Conservation (phyloP, 2,329 filamentous ascomycete genomes). For the Elsinoe ampelina region DNA sequence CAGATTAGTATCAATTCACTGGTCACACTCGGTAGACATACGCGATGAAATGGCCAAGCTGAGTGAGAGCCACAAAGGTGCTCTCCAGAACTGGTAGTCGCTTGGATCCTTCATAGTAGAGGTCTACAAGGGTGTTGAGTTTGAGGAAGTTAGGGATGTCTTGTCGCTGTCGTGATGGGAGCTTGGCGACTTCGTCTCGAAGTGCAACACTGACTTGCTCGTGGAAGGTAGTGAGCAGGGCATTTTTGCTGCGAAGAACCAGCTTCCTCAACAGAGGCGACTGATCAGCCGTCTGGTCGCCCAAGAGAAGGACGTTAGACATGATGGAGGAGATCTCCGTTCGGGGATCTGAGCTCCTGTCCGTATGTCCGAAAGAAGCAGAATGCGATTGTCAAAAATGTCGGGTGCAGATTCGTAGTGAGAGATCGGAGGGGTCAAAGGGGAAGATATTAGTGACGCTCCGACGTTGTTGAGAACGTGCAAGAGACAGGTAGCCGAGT, state of each 20-base stretch:
- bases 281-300: conserved; percentile 62
- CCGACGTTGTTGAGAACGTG: conserved; percentile 2
- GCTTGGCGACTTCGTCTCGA: conserved; percentile 49
- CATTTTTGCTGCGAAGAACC: conserved; percentile 41
- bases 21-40: conserved; percentile 31
- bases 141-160: conserved; percentile 54
- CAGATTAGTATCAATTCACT: conserved; percentile 23
- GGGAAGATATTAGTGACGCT: not conserved
- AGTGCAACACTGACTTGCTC: conserved; percentile 50
- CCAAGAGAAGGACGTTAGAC: conserved; percentile 52
- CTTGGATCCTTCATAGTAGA: conserved; percentile 48
- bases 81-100: conserved; percentile 57
- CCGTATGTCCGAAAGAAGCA: not conserved
- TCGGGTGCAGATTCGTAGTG: not conserved
- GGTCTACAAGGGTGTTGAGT: conserved; percentile 55
- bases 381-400: not conserved
- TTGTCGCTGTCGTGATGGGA: conserved; percentile 49
- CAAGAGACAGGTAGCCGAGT: not conserved
- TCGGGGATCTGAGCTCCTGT: not conserved
- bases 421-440: not conserved
- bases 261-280: conserved; percentile 49
- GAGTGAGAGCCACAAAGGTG: conserved; percentile 54
- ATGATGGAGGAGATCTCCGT: conserved; percentile 19
- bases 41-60: conserved; percentile 62
- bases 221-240: conserved; percentile 54